Conservation (phyloP, 129 eudicot species). For the Solidago caesia region DNA sequence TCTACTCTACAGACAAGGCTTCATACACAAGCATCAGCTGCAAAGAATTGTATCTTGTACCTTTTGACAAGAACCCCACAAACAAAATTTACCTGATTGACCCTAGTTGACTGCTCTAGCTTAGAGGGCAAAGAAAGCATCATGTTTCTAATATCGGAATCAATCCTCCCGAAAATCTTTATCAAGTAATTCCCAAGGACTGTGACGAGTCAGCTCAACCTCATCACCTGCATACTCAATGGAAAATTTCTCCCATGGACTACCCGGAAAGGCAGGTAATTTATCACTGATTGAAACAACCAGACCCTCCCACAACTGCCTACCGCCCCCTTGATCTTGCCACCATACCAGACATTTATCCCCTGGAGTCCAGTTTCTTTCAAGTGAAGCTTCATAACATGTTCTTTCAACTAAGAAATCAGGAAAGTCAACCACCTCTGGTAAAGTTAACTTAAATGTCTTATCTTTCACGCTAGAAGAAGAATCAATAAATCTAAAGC, state of each 20-base stretch:
- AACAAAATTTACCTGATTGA: slow-evolving; percentile 42
- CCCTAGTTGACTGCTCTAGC: slow-evolving; percentile 41
- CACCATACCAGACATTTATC: slow-evolving; percentile 91
- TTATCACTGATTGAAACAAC: slow-evolving; percentile 45
- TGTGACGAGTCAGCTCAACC: slow-evolving; percentile 30
- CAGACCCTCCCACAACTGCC: slow-evolving; percentile 64
- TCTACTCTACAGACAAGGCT: no score
- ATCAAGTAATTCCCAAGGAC: slow-evolving; percentile 92
- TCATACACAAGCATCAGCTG: no score
- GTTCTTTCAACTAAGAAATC: slow-evolving; percentile 89
- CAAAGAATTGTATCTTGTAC: neutral
- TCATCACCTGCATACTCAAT: slow-evolving; percentile 39
- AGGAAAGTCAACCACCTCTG: slow-evolving; percentile 59
- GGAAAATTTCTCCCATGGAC: slow-evolving; percentile 82
- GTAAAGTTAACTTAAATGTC: slow-evolving; percentile 58
- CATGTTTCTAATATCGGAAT: slow-evolving; percentile 29
- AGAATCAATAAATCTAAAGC: slow-evolving; percentile 58
- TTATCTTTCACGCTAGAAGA: slow-evolving; percentile 38
- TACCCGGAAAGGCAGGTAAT: slow-evolving; percentile 56
- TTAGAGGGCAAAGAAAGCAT: slow-evolving; percentile 44
- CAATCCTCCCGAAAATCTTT: slow-evolving; percentile 40
- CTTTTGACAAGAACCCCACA: neutral
- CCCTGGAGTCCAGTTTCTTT: slow-evolving; percentile 57
- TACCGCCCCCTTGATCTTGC: slow-evolving; percentile 60
- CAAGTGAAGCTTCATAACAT: slow-evolving; percentile 63